A percentile compares a stretch with the other conserved stretches of the same genome.
Evolutionary conservation across 805 yeast species (phyloP).

Genomic region (Candida xyloterini): DNA sequence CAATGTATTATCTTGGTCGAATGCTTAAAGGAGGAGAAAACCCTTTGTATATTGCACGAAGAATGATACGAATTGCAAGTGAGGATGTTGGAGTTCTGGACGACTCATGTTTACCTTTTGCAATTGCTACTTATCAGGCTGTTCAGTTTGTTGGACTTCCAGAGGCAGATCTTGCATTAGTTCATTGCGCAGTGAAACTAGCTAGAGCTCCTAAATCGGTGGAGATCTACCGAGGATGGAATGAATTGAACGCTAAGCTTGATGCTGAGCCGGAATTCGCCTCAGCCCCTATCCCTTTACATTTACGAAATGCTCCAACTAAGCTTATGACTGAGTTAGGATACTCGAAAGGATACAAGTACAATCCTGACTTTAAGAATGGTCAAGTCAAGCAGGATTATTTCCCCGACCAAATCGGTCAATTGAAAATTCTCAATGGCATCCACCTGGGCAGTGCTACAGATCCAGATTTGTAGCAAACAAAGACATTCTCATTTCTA

Average conservation of each 20-base stretch:
- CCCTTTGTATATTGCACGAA: slow-evolving; percentile 80
- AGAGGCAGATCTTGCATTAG: slow-evolving; percentile 84
- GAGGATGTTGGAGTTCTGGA: slow-evolving; percentile 92
- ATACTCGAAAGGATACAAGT: slow-evolving; percentile 80
- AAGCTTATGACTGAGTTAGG: slow-evolving; percentile 84
- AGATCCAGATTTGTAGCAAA: slow-evolving; percentile 40
- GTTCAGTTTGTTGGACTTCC: slow-evolving; percentile 92
- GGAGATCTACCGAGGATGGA: slow-evolving; percentile 78
- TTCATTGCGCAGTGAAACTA: slow-evolving; percentile 89
- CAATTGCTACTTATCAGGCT: slow-evolving; percentile 80
- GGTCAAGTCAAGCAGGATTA: slow-evolving; percentile 76
- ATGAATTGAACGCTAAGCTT: slow-evolving; percentile 57
- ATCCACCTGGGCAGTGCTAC: slow-evolving; percentile 50
- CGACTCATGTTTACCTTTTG: slow-evolving; percentile 80
- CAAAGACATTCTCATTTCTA: background rate
- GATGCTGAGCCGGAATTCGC: slow-evolving; percentile 55
- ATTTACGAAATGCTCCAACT: slow-evolving; percentile 94
- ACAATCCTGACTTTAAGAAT: slow-evolving; percentile 74
- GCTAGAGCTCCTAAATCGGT: slow-evolving; percentile 86
- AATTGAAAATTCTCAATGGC: slow-evolving; percentile 49
- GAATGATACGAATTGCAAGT: slow-evolving; percentile 93
- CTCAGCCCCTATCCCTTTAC: slow-evolving; percentile 69
- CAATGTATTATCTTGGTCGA: slow-evolving; percentile 78
- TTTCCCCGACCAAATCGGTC: slow-evolving; percentile 61
- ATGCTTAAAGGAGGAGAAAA: slow-evolving; percentile 95